Base-by-base conservation (phyloP, 495 filamentous ascomycete genomes). In the Daldinia loculata region DNA sequence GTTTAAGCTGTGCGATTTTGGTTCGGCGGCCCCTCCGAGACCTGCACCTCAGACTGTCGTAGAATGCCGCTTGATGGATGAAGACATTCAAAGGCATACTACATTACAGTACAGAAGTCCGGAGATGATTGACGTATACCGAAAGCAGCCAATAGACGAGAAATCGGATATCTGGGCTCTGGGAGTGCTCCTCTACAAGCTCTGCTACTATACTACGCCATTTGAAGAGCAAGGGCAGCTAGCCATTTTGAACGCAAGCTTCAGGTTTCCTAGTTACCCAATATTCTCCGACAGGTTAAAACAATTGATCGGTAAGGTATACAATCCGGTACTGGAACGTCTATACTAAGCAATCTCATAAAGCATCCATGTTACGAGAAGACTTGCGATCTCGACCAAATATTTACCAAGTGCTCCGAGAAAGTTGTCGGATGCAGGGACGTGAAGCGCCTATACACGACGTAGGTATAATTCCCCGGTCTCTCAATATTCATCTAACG, bases 101-200 rank as follows among this genome's bases (percentile, higher is more conserved):
- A 99, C 95, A 7, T 85, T 98, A 78, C 95, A 99, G 77, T 99
- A 99, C 75, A 86, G 95, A 66, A 98, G 95, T 77, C 95, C 95
- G 45, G 95, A 99, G 81, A 99, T 99, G 96, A 89, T 99, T 65
- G 95, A 99, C 77, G 95, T 98, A 19, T 98, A 97, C 77, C 84
- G 94, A 71, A 97, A 95, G 80, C 92, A 93, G 67, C 93, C 96
- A 3, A 98, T 99, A 79, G 93, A 99, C 76, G 95, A 99, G 84
- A 99, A 99, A 83, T 97, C 94, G 48, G 95, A 99, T 80, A 97
- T 99, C 19, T 99, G 95, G 95, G 95, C 95, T 1, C 84, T 99
- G 41, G 95, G 95, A 14, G 95, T 99, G 32, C 84, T 99, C 53
- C 83, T 99, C 55, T 99, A 98, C 84, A 99, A 99, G 84, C 86